Percentiles rank a stretch among this genome's conserved stretches.
These are phyloP conservation scores for Rheum nobile DNA, from an alignment of 148 eudicot genomes.

Conservation along the genomic window DNA sequence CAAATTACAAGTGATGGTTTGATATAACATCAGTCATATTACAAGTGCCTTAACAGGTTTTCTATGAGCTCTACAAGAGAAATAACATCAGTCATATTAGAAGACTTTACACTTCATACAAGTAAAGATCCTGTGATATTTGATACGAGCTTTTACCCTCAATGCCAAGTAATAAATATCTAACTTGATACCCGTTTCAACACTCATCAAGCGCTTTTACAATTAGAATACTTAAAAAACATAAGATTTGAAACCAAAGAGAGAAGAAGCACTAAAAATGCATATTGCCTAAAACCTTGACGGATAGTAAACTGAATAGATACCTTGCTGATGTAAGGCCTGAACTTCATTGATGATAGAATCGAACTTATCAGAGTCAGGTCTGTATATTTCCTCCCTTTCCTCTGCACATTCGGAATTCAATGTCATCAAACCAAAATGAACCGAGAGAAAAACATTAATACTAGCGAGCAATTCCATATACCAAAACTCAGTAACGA, in stretches of 20 bases:
- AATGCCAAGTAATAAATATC: not conserved
- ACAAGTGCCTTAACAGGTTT: no score
- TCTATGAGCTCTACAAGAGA: not conserved
- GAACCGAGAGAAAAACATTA: not conserved
- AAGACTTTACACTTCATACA: not conserved
- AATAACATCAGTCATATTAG: not conserved
- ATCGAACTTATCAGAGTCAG: conserved; percentile 50
- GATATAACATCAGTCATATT: not conserved
- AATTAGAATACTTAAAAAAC: not conserved
- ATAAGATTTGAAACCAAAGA: not conserved
- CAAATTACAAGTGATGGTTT: not conserved
- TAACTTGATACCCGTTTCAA: not conserved
- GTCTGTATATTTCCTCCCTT: conserved; percentile 38
- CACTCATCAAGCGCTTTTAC: not conserved
- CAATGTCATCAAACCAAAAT: not conserved
- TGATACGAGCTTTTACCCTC: not conserved
- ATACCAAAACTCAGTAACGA: not conserved
- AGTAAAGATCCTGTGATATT: not conserved
- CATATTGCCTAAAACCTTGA: not conserved
- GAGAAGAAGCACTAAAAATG: no score
- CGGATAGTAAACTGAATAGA: not conserved
- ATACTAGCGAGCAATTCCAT: not conserved
- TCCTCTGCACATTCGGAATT: conserved; percentile 38
- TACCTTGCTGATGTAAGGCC: conserved; percentile 77
- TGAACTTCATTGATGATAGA: conserved; percentile 60